These are phyloP conservation scores for Hypoxylon fuscum DNA, from an alignment of 495 filamentous ascomycete species.

Conservation along the genomic window DNA sequence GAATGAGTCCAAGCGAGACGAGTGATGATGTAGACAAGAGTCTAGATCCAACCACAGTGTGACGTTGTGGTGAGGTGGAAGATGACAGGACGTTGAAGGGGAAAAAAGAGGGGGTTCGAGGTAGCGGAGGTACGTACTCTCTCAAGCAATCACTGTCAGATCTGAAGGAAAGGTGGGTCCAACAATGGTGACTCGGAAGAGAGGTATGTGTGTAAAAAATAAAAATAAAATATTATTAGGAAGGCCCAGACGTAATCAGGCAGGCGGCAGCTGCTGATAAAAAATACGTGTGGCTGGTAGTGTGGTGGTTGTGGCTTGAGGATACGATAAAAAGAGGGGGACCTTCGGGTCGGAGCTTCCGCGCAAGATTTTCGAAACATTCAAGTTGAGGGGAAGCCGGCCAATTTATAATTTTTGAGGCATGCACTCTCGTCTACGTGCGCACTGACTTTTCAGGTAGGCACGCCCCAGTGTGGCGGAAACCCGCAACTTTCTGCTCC, in stretches of 20 bases:
- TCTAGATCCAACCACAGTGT: conserved; percentile 2
- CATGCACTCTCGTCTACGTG: conserved; percentile 41
- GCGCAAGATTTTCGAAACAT: conserved; percentile 54
- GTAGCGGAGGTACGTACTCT: conserved; percentile 35
- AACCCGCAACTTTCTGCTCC: conserved; percentile 38
- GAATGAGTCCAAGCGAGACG: conserved; percentile 21
- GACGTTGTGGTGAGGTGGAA: conserved; percentile 33
- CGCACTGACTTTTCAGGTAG: conserved; percentile 40
- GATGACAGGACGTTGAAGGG: conserved; percentile 38
- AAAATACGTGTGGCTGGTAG: conserved; percentile 44
- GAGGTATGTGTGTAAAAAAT: too few species aligned
- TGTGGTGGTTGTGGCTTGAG: conserved; percentile 45
- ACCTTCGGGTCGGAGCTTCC: conserved; percentile 61
- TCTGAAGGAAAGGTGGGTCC: conserved; percentile 19
- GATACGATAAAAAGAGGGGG: conserved; percentile 46
- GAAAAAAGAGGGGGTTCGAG: conserved; percentile 17
- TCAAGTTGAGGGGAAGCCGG: conserved; percentile 54
- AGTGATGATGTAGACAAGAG: conserved; percentile 5
- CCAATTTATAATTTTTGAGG: conserved; percentile 60
- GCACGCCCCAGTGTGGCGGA: conserved; percentile 46
- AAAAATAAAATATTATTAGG: conserved; percentile 31
- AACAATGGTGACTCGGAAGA: conserved; percentile 30
- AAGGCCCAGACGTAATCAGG: conserved; percentile 44
- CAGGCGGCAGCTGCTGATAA: conserved; percentile 46
- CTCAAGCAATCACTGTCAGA: conserved; percentile 31